Percentiles rank a stretch among this genome's conserved stretches.
phyloP scores from a whole-genome alignment of 2,329 filamentous ascomycete genomes.

The Neophaeococcomyces mojaviensis region DNA sequence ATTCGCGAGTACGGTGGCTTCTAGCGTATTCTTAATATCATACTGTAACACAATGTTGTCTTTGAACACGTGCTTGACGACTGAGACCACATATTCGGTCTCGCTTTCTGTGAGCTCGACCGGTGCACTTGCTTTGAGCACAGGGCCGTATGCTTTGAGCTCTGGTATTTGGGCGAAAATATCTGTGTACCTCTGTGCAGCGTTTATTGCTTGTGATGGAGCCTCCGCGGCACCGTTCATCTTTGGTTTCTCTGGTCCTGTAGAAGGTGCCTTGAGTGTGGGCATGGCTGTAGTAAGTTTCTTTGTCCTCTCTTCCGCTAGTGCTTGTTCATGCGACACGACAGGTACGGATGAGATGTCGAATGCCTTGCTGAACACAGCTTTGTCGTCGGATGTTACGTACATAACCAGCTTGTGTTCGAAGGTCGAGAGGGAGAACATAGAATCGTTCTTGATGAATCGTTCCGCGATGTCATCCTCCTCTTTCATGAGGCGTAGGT shows the following conservation, averaged over 20 bases:
- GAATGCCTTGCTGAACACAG: slow-evolving; percentile 76
- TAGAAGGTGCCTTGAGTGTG: slow-evolving; percentile 85
- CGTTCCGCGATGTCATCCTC: slow-evolving; percentile 77
- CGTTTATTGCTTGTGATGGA: slow-evolving; percentile 66
- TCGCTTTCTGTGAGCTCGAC: slow-evolving; percentile 93
- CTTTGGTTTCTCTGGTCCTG: slow-evolving; percentile 66
- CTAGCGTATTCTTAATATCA: slow-evolving; percentile 94
- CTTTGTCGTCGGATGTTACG: slow-evolving; percentile 83
- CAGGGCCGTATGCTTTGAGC: slow-evolving; percentile 76
- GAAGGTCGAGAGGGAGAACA: slow-evolving; percentile 89
- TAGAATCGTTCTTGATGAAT: slow-evolving; percentile 94
- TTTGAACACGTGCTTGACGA: slow-evolving; percentile 97
- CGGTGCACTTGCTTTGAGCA: slow-evolving; percentile 82
- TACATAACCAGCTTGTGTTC: slow-evolving; percentile 98
- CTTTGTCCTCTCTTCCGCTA: slow-evolving; percentile 93
- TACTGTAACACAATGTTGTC: slow-evolving; percentile 94
- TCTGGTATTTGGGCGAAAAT: slow-evolving; percentile 85
- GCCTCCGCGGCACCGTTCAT: slow-evolving; percentile 63
- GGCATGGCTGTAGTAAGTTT: slow-evolving; percentile 90
- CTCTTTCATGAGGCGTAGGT: slow-evolving; percentile 83
- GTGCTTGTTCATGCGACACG: slow-evolving; percentile 89
- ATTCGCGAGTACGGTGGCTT: slow-evolving; percentile 82
- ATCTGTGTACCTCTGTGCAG: slow-evolving; percentile 80
- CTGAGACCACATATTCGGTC: slow-evolving; percentile 90
- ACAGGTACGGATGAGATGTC: slow-evolving; percentile 86